phyloP scores from a whole-genome alignment of 345 rosid species.

The Salix caprea region DNA sequence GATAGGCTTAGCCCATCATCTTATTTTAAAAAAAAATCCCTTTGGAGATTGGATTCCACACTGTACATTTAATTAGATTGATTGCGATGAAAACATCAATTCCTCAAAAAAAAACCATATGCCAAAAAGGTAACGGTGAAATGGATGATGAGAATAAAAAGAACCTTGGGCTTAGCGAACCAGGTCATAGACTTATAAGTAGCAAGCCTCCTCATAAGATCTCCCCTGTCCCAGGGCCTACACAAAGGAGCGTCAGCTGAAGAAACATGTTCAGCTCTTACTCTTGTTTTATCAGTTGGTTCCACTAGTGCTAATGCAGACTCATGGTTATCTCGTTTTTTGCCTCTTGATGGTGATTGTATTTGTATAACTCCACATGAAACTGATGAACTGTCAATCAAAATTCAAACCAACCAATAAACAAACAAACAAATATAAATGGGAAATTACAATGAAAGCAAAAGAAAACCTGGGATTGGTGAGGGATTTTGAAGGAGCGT shows the following conservation, averaged over 20 bases:
- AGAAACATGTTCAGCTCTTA: conserved; percentile 1
- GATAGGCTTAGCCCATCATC: background rate
- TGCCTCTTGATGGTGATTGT: conserved; percentile 35
- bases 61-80: too few relatives aligned
- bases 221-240: conserved; percentile 90
- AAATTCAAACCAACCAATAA: background rate
- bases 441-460: background rate
- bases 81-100: background rate
- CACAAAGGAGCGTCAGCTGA: conserved; percentile 51
- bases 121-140: too few relatives aligned
- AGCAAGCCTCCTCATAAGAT: conserved; percentile 76
- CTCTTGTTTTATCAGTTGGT: conserved; percentile 14
- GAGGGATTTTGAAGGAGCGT: conserved; percentile 40
- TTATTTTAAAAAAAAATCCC: background rate
- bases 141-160: background rate
- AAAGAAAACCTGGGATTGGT: conserved; percentile 40
- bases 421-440: background rate
- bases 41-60: background rate
- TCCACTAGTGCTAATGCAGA: conserved; percentile 52
- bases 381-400: too few relatives aligned
- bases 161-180: conserved; percentile 90
- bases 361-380: too few relatives aligned
- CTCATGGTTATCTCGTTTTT: conserved; percentile 49
- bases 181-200: conserved; percentile 97
- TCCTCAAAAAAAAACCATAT: background rate